A percentile compares a stretch with the other conserved stretches of the same genome.
phyloP scores from a whole-genome alignment of 2,329 filamentous ascomycete species.

The Arthrinium puccinioides region DNA sequence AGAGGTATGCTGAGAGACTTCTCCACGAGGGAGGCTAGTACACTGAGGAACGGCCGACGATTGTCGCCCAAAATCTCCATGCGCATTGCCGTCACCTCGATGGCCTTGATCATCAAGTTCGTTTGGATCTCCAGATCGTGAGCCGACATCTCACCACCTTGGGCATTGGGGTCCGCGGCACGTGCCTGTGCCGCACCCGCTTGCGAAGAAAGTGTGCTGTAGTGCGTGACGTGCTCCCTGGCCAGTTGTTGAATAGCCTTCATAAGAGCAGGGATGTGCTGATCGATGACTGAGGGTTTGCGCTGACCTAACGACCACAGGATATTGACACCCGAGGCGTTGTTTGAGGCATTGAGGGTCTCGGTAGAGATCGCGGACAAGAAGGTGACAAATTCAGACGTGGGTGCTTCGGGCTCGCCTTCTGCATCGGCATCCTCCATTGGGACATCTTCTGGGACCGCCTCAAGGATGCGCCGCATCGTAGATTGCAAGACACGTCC shows the following conservation, averaged over 20 bases:
- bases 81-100: conserved; percentile 83
- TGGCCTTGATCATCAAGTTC: conserved; percentile 86
- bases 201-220: conserved; percentile 48
- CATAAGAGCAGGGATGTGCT: conserved; percentile 82
- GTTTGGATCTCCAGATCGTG: conserved; percentile 87
- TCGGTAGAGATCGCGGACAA: conserved; percentile 83
- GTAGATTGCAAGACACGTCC: conserved; percentile 66
- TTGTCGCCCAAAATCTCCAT: conserved; percentile 93
- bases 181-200: conserved; percentile 30
- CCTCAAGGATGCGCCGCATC: conserved; percentile 76
- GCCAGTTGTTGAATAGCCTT: conserved; percentile 93
- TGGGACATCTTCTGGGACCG: conserved; percentile 71
- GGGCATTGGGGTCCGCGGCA: conserved; percentile 47
- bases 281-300: conserved; percentile 80
- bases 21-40: conserved; percentile 89
- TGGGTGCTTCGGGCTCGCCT: conserved; percentile 71
- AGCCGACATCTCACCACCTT: conserved; percentile 53
- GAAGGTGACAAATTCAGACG: conserved; percentile 80
- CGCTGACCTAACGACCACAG: conserved; percentile 85
- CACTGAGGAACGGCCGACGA: conserved; percentile 86
- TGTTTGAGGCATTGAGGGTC: conserved; percentile 71
- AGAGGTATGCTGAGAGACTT: conserved; percentile 82
- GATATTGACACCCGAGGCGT: conserved; percentile 84
- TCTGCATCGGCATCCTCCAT: conserved; percentile 78
- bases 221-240: conserved; percentile 83